Evolutionary conservation across 73 alveolate genomes (phyloP).

Genomic region (Diophrys sp.): DNA sequence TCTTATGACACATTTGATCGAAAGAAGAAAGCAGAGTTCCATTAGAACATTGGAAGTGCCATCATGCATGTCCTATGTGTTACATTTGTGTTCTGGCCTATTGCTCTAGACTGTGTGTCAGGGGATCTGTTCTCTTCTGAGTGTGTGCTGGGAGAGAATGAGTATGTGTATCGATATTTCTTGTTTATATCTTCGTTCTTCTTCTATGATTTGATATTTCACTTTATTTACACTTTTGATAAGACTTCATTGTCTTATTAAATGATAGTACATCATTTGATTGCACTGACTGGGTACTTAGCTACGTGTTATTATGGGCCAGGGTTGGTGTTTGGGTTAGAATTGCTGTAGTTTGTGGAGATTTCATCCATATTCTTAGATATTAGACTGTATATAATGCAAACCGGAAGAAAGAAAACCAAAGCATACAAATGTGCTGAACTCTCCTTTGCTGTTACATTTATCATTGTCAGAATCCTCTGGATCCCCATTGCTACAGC

Average conservation of each 20-base stretch:
- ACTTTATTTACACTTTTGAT: not conserved
- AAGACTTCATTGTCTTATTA: not conserved
- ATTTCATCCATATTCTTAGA: not conserved
- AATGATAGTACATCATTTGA: not conserved
- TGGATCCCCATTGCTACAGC: not conserved
- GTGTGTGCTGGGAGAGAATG: not conserved
- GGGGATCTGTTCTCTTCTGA: not conserved
- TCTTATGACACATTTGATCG: not conserved
- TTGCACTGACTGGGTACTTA: not conserved
- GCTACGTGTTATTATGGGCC: not conserved
- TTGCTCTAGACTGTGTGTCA: not conserved
- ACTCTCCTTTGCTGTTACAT: not conserved
- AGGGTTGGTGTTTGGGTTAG: not conserved
- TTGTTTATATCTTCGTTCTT: not conserved
- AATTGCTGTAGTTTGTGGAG: not conserved
- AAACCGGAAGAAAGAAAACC: not conserved
- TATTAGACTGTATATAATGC: not conserved
- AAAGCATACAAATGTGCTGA: not conserved
- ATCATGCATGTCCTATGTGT: not conserved
- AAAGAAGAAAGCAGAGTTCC: not conserved
- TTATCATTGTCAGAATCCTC: not conserved
- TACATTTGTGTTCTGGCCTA: not conserved
- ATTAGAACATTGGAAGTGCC: too few relatives aligned
- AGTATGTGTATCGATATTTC: not conserved
- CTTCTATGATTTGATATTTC: not conserved